phyloP scores from a whole-genome alignment of 306 rosid genomes.

The Prinsepia uniflora region DNA sequence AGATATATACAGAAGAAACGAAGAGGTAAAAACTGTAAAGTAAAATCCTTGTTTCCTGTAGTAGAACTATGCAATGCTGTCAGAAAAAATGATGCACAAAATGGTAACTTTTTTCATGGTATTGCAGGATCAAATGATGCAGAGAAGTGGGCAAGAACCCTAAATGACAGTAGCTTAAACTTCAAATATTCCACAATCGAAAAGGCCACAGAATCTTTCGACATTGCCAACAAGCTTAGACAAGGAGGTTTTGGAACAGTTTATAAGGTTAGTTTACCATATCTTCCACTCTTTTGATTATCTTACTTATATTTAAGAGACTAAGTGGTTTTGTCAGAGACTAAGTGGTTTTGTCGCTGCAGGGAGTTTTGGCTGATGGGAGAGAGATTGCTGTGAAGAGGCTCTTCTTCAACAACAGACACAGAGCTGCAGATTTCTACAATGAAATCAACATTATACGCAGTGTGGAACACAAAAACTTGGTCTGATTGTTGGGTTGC shows the following conservation, averaged over 20 bases:
- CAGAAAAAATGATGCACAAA: background rate
- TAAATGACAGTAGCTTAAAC: slow-evolving; percentile 66
- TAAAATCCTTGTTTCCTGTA: background rate
- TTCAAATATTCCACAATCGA: slow-evolving; percentile 88
- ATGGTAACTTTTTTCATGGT: background rate
- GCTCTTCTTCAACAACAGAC: slow-evolving; percentile 74
- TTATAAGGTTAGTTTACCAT: slow-evolving; percentile 53
- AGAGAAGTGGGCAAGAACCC: slow-evolving; percentile 55
- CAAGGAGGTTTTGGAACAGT: slow-evolving; percentile 97
- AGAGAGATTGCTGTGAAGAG: slow-evolving; percentile 93
- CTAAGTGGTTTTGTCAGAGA: slow-evolving; percentile 4
- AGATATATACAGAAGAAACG: slow-evolving; percentile 79
- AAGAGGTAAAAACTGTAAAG: slow-evolving; percentile 45
- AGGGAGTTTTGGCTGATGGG: slow-evolving; percentile 83
- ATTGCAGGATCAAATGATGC: slow-evolving; percentile 64
- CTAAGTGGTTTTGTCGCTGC: slow-evolving; percentile 6
- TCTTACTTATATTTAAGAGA: slow-evolving; percentile 4
- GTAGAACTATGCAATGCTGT: background rate
- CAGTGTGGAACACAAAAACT: slow-evolving; percentile 76
- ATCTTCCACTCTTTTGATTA: slow-evolving; percentile 5
- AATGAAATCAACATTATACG: slow-evolving; percentile 87
- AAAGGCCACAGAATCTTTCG: slow-evolving; percentile 72
- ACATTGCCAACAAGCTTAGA: slow-evolving; percentile 65
- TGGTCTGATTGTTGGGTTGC: slow-evolving; percentile 83
- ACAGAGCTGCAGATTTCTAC: slow-evolving; percentile 80